Conservation (phyloP, 768 basidiomycete species). For the Serpula lacrymans region DNA sequence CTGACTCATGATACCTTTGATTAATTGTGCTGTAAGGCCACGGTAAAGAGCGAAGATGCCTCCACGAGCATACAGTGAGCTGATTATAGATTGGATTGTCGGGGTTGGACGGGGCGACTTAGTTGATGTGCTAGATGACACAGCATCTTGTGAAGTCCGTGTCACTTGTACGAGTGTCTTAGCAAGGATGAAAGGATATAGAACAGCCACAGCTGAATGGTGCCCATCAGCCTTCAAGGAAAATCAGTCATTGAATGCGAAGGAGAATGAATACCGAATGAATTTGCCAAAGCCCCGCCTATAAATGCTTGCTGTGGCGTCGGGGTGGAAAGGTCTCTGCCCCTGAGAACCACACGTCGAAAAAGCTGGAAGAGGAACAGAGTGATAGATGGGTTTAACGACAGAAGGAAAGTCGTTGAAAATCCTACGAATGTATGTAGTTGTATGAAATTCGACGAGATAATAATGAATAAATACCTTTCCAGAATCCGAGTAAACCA, state of each 20-base stretch:
- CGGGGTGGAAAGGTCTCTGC: slow-evolving; percentile 26
- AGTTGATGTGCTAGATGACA: slow-evolving; percentile 28
- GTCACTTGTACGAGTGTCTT: slow-evolving; percentile 51
- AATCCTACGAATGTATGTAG: slow-evolving; percentile 36
- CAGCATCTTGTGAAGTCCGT: slow-evolving; percentile 27
- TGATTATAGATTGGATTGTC: slow-evolving; percentile 11
- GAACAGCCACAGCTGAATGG: slow-evolving; percentile 36
- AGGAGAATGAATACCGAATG: slow-evolving; percentile 31
- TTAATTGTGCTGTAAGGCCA: slow-evolving; percentile 46
- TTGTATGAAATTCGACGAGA: neutral
- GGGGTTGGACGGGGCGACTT: slow-evolving; percentile 8
- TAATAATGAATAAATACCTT: slow-evolving; percentile 31
- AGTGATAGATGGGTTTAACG: slow-evolving; percentile 57
- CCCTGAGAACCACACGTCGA: slow-evolving; percentile 33
- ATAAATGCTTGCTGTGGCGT: slow-evolving; percentile 48
- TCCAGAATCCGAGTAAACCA: slow-evolving; percentile 55
- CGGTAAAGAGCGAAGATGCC: slow-evolving; percentile 47
- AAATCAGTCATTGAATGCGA: neutral
- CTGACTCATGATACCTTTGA: slow-evolving; percentile 55
- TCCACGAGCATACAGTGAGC: slow-evolving; percentile 10
- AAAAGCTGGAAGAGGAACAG: slow-evolving; percentile 52
- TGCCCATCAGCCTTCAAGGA: neutral
- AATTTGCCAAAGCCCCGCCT: slow-evolving; percentile 53
- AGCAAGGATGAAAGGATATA: slow-evolving; percentile 59
- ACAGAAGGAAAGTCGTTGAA: slow-evolving; percentile 44